Evolutionary conservation across 2,329 filamentous ascomycete species (phyloP), one percentile per base, ranked within the genome.

Genomic region (Lasiodiplodia gonubiensis): DNA sequence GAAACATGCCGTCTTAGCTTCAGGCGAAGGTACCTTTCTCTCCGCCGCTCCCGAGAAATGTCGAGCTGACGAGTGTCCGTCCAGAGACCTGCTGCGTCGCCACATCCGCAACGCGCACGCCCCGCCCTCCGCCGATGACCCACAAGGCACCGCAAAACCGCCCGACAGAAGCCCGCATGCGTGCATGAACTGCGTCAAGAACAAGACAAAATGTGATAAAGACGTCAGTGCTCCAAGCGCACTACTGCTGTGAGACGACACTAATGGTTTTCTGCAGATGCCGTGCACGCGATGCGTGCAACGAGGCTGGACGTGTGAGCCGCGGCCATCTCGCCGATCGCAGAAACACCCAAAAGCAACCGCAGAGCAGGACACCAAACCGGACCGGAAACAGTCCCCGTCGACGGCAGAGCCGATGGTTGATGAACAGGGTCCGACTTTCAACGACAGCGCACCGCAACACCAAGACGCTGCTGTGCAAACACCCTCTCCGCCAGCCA

Each of bases 241-340:
- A 33, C 1, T 33, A 33, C 30, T 1, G 30, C 1, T 33, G 2
- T 10, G 30, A 33, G 30, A 2, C 10, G 2, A 8, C 30, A 33
- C 30, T 33, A 33, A 33, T 51, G 48, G 18, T 12, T 23, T 8
- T n/a, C 48, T 23, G 48, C 48, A 51, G 48, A 51, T 51, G 48
- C 48, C 48, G 48, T 51, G 48, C 48, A 51, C 48, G n/a, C 48
- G 48, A 23, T 51, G 48, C 21, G 48, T 51, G 48, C n/a, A 51
- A 12, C 48, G 48, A 7, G 48, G 48, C 48, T 51, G 48, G 48
- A 51, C 48, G n/a, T 51, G 48, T 6, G 48, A 51, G 18, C 48
- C 48, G 18, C 3, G 48, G 6, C 48, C 48, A 23, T 51, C 48
- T 2, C 48, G n/a, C 21, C 48, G 48, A 33, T 33, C 30, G 8